Evolutionary conservation across 108 stramenopile species (phyloP).

Genomic region (Schizochytrium sp.): DNA sequence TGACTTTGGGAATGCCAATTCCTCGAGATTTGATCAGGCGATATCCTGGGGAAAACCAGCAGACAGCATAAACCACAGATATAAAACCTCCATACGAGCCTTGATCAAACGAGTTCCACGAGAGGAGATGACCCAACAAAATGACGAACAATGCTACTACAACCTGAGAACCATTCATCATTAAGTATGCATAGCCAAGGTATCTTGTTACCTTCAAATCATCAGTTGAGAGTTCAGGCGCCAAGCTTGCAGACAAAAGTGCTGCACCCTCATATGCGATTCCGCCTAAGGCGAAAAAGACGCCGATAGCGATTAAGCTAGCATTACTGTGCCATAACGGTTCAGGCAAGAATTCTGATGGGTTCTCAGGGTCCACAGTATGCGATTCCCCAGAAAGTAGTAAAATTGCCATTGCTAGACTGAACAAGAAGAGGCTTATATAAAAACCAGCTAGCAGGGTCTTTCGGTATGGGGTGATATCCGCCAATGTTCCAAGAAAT

Average conservation of each 20-base stretch:
- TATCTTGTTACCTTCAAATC: constrained; percentile 4
- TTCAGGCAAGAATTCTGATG: not conserved
- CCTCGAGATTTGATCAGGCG: not conserved
- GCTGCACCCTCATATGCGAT: constrained; percentile 21
- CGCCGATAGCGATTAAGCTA: not conserved
- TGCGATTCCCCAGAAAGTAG: not conserved
- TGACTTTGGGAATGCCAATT: not conserved
- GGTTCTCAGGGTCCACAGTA: constrained; percentile 27
- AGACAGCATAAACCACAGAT: not conserved
- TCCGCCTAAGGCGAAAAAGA: not conserved
- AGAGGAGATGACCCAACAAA: not conserved
- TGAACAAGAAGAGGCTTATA: not conserved
- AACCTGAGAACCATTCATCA: constrained; percentile 4
- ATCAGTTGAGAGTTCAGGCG: constrained; percentile 53
- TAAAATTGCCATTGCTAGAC: not conserved
- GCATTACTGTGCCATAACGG: not conserved
- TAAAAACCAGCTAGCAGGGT: not conserved
- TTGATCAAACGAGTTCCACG: not conserved
- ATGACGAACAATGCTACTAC: not conserved
- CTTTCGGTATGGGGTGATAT: constrained; percentile 36
- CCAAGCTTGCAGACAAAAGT: constrained; percentile 5
- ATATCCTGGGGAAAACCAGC: constrained; percentile 22
- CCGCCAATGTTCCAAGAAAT: not conserved
- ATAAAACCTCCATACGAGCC: not conserved
- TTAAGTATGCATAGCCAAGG: constrained; percentile 8